Evolutionary conservation across 495 filamentous ascomycete genomes (phyloP).

Genomic region (Staphylotrichum tortipilum): DNA sequence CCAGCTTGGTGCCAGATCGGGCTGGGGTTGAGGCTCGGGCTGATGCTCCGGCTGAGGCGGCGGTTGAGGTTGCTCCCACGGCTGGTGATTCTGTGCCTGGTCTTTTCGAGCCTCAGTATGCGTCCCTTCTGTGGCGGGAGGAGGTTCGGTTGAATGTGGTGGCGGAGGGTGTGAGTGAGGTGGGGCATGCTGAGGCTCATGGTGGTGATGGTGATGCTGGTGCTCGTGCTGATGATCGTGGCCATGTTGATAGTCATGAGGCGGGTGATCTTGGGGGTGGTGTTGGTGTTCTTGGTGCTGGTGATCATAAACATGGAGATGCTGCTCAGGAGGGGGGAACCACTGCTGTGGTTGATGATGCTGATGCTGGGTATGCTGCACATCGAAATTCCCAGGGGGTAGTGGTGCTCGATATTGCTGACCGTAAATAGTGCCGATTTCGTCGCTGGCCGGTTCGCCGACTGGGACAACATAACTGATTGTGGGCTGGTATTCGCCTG

Average conservation of each 20-base stretch:
- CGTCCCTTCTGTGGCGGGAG: constrained; percentile 22
- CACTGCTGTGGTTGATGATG: neutral
- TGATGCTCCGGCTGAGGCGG: constrained; percentile 20
- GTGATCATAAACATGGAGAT: constrained; percentile 8
- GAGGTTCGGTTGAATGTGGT: constrained; percentile 15
- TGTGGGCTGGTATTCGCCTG: constrained; percentile 46
- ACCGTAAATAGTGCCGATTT: constrained; percentile 13
- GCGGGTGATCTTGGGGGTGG: constrained; percentile 3
- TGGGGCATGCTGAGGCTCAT: constrained; percentile 10
- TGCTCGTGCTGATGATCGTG: constrained; percentile 9
- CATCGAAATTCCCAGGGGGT: constrained; percentile 3
- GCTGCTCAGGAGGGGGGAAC: neutral
- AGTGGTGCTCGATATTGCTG: constrained; percentile 20
- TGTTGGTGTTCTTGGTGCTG: constrained; percentile 5
- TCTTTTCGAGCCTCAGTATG: constrained; percentile 34
- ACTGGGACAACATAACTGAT: constrained; percentile 19
- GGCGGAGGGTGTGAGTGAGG: constrained; percentile 8
- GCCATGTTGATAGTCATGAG: constrained; percentile 5
- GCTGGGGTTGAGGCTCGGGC: constrained; percentile 19
- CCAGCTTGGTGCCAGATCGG: constrained; percentile 24
- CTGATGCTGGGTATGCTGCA: constrained; percentile 14
- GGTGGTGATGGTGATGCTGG: constrained; percentile 3
- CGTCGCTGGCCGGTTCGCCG: constrained; percentile 18
- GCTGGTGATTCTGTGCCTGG: constrained; percentile 32
- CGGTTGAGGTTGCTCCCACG: constrained; percentile 15